These are phyloP conservation scores for Fusarium brachygibbosum DNA, from an alignment of 2,329 filamentous ascomycete genomes.

Conservation along the genomic window DNA sequence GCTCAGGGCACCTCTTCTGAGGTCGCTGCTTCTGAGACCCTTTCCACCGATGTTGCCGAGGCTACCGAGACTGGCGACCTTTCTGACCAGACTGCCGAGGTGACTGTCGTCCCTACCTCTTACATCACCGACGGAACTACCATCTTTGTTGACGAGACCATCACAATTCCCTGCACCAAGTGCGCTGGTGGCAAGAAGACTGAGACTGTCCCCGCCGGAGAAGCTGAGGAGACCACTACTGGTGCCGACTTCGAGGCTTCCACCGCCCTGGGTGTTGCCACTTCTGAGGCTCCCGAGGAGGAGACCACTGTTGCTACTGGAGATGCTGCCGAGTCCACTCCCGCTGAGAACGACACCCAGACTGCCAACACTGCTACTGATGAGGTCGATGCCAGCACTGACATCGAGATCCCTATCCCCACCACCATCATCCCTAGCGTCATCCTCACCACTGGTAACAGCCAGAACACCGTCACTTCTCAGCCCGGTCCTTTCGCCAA, in stretches of 20 bases:
- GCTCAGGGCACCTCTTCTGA: constrained; percentile 17
- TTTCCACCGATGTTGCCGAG: constrained; percentile 12
- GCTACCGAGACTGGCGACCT: constrained; percentile 16
- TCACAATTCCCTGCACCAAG: constrained; percentile 40
- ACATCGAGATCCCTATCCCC: constrained; percentile 16
- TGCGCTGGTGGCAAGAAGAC: constrained; percentile 34
- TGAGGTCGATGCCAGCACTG: constrained; percentile 29
- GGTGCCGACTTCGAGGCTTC: constrained; percentile 27
- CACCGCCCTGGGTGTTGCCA: constrained; percentile 31
- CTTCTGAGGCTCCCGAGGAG: constrained; percentile 21
- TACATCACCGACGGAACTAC: constrained; percentile 40
- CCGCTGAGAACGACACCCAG: constrained; percentile 23
- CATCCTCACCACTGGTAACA: constrained; percentile 40
- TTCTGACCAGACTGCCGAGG: constrained; percentile 33
- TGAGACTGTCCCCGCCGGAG: constrained; percentile 16
- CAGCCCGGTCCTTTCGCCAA: constrained; percentile 38
- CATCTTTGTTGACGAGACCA: constrained; percentile 37
- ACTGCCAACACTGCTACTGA: constrained; percentile 33
- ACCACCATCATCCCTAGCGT: constrained; percentile 40
- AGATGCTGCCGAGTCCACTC: constrained; percentile 18
- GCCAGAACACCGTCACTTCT: constrained; percentile 27
- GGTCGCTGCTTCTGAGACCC: constrained; percentile 3
- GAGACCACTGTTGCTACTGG: constrained; percentile 20
- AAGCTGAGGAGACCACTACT: constrained; percentile 26
- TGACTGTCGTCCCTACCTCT: constrained; percentile 40